Conservation (phyloP, 2,329 filamentous ascomycete genomes). For the Sarocladiaceae sp. region DNA sequence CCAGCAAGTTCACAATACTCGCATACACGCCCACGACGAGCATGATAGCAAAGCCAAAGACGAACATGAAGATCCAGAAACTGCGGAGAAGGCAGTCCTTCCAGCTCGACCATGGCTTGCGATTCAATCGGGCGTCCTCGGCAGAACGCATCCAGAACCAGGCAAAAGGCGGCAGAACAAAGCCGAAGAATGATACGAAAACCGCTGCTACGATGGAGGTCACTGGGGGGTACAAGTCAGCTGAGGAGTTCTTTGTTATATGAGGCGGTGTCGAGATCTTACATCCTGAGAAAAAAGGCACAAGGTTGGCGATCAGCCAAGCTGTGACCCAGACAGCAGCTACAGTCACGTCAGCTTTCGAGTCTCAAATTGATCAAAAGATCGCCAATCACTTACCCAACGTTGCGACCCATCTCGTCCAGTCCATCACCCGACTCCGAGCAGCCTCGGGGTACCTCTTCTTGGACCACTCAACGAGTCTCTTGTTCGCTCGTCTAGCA, state of each 20-base stretch:
- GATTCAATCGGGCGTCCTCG: no score
- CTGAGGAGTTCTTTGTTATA: no score
- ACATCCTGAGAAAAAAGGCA: conserved; percentile 9
- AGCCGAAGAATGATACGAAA: conserved; percentile 10
- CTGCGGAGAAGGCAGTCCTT: background rate
- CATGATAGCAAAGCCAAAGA: background rate
- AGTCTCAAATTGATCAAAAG: background rate
- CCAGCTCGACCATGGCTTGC: background rate
- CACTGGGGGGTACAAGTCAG: no score
- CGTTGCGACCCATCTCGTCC: background rate
- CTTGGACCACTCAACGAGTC: background rate
- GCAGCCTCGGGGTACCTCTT: no score
- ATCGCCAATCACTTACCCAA: background rate
- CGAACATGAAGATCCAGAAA: background rate
- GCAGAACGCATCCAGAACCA: conserved; percentile 9
- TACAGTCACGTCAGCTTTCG: background rate
- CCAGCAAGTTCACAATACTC: background rate
- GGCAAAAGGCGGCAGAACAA: conserved; percentile 4
- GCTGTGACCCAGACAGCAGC: conserved; percentile 8
- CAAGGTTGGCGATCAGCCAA: conserved; percentile 5
- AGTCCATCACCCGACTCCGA: no score
- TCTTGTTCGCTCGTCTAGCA: background rate
- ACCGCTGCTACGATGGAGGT: conserved; percentile 9
- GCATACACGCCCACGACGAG: background rate
- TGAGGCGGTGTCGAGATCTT: no score